phyloP scores from a whole-genome alignment of 2,329 filamentous ascomycete genomes.

The Tolypocladium ovalisporum region DNA sequence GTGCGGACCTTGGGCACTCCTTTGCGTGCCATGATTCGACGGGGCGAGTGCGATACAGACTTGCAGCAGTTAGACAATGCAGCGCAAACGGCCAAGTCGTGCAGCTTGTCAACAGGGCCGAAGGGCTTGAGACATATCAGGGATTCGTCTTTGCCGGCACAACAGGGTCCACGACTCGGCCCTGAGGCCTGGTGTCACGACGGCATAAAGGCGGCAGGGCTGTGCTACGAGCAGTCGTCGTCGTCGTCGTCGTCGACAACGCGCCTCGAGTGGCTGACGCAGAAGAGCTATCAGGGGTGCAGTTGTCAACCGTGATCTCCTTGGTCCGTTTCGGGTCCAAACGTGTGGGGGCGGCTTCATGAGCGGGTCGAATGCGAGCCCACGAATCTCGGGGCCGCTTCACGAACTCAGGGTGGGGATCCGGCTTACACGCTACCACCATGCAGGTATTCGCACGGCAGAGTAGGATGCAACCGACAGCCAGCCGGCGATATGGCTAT shows the following conservation, averaged over 20 bases:
- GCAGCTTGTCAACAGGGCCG: too few species aligned
- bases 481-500: too few species aligned
- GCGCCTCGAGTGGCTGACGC: background rate
- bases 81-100: background rate
- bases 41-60: too few species aligned
- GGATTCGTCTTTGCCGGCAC: too few species aligned
- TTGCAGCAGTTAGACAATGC: too few species aligned
- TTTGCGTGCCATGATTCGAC: conserved; percentile 10
- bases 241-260: background rate
- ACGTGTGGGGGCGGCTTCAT: background rate
- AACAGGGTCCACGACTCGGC: background rate
- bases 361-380: background rate
- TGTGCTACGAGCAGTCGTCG: too few species aligned
- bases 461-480: too few species aligned
- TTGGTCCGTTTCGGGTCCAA: background rate
- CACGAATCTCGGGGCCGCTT: background rate
- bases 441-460: too few species aligned
- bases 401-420: background rate
- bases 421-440: too few species aligned
- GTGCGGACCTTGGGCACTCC: conserved; percentile 27
- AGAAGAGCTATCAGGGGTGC: background rate
- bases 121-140: too few species aligned
- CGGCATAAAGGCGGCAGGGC: background rate
- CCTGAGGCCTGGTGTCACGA: background rate
- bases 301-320: too few species aligned